Conservation (phyloP, 2,329 filamentous ascomycete genomes). For the Penicillium griseofulvum region DNA sequence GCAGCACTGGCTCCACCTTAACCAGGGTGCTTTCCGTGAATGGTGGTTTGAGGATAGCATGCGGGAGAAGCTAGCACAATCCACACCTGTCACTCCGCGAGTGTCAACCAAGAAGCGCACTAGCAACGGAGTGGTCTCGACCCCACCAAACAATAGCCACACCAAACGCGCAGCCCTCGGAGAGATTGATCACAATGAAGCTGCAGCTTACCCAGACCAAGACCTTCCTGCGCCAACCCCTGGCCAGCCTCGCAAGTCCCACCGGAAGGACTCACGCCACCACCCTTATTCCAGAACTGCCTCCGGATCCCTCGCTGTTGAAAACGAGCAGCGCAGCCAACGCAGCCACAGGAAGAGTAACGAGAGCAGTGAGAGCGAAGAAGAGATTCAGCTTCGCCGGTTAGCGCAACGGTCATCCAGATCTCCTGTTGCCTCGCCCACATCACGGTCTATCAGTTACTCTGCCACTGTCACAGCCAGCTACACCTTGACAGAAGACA, state of each 20-base stretch:
- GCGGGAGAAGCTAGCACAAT: slow-evolving; percentile 75
- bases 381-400: slow-evolving; percentile 77
- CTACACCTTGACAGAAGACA: slow-evolving; percentile 62
- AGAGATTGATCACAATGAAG: slow-evolving; percentile 82
- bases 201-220: slow-evolving; percentile 61
- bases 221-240: slow-evolving; percentile 93
- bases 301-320: slow-evolving; percentile 43
- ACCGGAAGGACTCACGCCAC: slow-evolving; percentile 70
- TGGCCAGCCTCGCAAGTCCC: slow-evolving; percentile 88
- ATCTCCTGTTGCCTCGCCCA: slow-evolving; percentile 62
- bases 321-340: slow-evolving; percentile 48
- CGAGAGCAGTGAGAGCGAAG: slow-evolving; percentile 67
- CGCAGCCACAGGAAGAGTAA: slow-evolving; percentile 57
- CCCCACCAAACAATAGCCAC: slow-evolving; percentile 75
- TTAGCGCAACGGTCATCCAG: slow-evolving; percentile 64
- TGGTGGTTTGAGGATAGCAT: slow-evolving; percentile 85
- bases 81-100: slow-evolving; percentile 55
- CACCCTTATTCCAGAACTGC: slow-evolving; percentile 66
- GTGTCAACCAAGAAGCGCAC: slow-evolving; percentile 60
- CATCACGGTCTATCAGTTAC: slow-evolving; percentile 70
- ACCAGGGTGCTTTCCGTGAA: slow-evolving; percentile 95
- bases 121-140: slow-evolving; percentile 70
- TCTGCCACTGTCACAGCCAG: slow-evolving; percentile 70
- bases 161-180: slow-evolving; percentile 82
- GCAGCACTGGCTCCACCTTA: slow-evolving; percentile 97